These are phyloP conservation scores for Heteromeles arbutifolia DNA, from an alignment of 306 rosid species.

Conservation along the genomic window DNA sequence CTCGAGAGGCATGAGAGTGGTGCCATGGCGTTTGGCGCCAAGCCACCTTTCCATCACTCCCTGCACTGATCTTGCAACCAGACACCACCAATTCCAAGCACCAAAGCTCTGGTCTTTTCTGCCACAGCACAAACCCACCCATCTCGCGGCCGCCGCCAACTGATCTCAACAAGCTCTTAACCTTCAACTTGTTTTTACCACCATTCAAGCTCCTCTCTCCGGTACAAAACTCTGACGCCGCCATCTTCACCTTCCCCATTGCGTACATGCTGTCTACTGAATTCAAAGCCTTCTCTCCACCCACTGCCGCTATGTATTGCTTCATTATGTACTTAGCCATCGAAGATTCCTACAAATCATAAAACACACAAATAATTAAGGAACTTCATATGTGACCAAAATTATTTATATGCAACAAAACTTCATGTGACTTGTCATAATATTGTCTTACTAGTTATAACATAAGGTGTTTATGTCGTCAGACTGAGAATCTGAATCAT, in stretches of 20 bases:
- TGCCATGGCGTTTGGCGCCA: slow-evolving; percentile 99
- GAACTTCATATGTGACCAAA: not conserved
- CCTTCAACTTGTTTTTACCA: slow-evolving; percentile 42
- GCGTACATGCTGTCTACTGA: slow-evolving; percentile 84
- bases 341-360: slow-evolving; percentile 49
- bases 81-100: slow-evolving; percentile 75
- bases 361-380: not conserved
- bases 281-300: slow-evolving; percentile 68
- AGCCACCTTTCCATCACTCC: slow-evolving; percentile 86
- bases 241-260: slow-evolving; percentile 90
- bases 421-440: not conserved
- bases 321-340: slow-evolving; percentile 88
- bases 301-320: slow-evolving; percentile 85
- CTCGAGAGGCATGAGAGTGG: slow-evolving; percentile 95
- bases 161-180: slow-evolving; percentile 32
- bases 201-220: slow-evolving; percentile 46
- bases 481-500: not conserved
- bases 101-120: slow-evolving; percentile 78
- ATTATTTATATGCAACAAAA: not conserved
- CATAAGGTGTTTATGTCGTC: not conserved
- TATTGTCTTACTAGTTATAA: no score
- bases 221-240: slow-evolving; percentile 49
- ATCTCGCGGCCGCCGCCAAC: slow-evolving; percentile 56
- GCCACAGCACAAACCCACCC: slow-evolving; percentile 96
- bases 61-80: slow-evolving; percentile 88